These are phyloP conservation scores for Sclerotinia minor DNA, from an alignment of 2,329 filamentous ascomycete species.

Conservation along the genomic window DNA sequence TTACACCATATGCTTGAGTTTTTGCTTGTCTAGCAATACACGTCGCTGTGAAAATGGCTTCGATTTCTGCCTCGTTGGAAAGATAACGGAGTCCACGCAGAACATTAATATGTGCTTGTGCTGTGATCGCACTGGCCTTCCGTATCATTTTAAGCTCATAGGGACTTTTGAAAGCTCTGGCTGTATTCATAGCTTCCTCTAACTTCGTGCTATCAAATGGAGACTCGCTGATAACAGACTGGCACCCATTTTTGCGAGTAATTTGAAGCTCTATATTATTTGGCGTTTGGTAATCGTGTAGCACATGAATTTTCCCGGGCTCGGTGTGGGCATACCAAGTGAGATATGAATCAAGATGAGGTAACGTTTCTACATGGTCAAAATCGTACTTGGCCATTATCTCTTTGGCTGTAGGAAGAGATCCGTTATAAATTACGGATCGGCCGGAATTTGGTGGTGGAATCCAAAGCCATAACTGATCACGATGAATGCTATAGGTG, in stretches of 20 bases:
- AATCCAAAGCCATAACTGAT: constrained; percentile 71
- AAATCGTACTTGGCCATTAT: constrained; percentile 65
- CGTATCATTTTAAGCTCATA: constrained; percentile 83
- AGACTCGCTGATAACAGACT: constrained; percentile 12
- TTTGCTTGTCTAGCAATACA: constrained; percentile 74
- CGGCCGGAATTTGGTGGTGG: constrained; percentile 62
- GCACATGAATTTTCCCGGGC: constrained; percentile 47
- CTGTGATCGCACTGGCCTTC: constrained; percentile 77
- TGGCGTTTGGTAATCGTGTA: constrained; percentile 47
- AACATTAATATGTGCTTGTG: constrained; percentile 72
- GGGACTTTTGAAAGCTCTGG: constrained; percentile 79
- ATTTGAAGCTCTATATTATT: constrained; percentile 14
- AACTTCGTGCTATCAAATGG: constrained; percentile 55
- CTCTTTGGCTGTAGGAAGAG: constrained; percentile 59
- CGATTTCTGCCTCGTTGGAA: constrained; percentile 77
- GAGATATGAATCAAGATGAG: constrained; percentile 51
- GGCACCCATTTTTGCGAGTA: constrained; percentile 19
- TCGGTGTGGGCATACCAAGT: constrained; percentile 46
- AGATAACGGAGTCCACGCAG: constrained; percentile 63
- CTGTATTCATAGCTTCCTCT: constrained; percentile 72
- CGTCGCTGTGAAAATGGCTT: constrained; percentile 71
- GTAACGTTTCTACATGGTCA: constrained; percentile 62
- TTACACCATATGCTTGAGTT: constrained; percentile 82
- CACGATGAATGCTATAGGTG: constrained; percentile 57
- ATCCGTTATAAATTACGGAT: constrained; percentile 63